Percentiles rank a stretch among this genome's conserved stretches.
Conservation (phyloP, 2,329 filamentous ascomycete species). For the Apiospora sp. region DNA sequence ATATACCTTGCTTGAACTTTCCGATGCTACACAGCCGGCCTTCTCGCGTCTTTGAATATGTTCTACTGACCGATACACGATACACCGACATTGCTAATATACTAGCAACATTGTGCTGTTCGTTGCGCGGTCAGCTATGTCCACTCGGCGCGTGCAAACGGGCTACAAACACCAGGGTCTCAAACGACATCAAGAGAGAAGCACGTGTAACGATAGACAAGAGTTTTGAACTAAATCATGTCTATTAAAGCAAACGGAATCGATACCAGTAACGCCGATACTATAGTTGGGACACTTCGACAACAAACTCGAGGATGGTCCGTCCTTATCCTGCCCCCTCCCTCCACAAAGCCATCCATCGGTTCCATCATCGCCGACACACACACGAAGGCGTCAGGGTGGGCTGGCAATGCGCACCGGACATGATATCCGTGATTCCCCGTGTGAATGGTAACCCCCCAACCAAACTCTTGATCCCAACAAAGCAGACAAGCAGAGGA, state of each 20-base stretch:
- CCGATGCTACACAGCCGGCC: not conserved
- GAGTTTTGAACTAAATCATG: not conserved
- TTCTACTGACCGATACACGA: not conserved
- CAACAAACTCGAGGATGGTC: not conserved
- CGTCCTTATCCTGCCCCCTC: not conserved
- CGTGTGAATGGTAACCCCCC: not conserved
- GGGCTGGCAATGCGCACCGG: not conserved
- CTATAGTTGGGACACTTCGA: slow-evolving; percentile 13
- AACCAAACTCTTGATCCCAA: not conserved
- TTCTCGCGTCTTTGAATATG: not conserved
- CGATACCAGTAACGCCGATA: slow-evolving; percentile 22
- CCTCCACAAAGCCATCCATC: not conserved
- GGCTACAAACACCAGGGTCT: not conserved
- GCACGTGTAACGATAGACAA: not conserved
- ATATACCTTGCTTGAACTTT: slow-evolving; percentile 17
- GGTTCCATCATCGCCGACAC: not conserved
- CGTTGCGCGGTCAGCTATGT: no score
- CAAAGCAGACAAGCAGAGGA: not conserved
- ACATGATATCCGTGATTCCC: not conserved
- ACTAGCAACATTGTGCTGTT: not conserved
- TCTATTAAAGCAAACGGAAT: slow-evolving; percentile 22
- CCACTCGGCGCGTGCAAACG: not conserved
- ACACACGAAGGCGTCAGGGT: not conserved
- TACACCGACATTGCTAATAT: not conserved
- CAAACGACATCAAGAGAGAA: not conserved